Percentiles rank a stretch among this genome's conserved stretches.
These are phyloP conservation scores for Vanilla planifolia DNA, from an alignment of 106 monocot genomes.

Conservation along the genomic window DNA sequence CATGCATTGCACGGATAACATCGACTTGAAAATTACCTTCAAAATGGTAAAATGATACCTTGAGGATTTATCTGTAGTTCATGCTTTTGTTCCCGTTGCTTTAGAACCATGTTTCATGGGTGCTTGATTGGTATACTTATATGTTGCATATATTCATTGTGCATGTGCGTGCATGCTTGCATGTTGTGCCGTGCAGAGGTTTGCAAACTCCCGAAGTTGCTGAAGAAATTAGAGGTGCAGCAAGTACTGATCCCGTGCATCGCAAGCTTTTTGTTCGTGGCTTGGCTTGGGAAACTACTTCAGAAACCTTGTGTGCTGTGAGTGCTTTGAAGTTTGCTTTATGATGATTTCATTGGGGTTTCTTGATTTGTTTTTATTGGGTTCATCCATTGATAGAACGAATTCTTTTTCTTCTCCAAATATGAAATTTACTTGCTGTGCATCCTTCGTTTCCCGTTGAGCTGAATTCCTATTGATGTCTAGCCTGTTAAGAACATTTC, in stretches of 20 bases:
- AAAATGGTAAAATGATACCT: no score
- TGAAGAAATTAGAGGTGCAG: constrained; percentile 55
- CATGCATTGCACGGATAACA: no score
- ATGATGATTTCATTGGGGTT: constrained; percentile 31
- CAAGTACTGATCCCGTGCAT: constrained; percentile 52
- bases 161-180: constrained; percentile 32
- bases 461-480: no score
- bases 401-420: not conserved
- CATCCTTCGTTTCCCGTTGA: not conserved
- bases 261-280: constrained; percentile 66
- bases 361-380: constrained; percentile 13
- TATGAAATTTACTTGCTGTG: not conserved
- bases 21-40: no score
- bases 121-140: not conserved
- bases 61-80: no score
- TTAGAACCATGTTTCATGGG: no score
- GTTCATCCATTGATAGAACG: not conserved
- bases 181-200: constrained; percentile 46
- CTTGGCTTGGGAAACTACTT: constrained; percentile 56
- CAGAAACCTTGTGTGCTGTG: constrained; percentile 64
- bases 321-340: constrained; percentile 45
- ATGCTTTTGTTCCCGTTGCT: not conserved
- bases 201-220: constrained; percentile 35
- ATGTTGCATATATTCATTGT: constrained; percentile 9
- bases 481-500: not conserved